Base-by-base conservation (phyloP, 306 rosid species). In the Cucurbita maxima region DNA sequence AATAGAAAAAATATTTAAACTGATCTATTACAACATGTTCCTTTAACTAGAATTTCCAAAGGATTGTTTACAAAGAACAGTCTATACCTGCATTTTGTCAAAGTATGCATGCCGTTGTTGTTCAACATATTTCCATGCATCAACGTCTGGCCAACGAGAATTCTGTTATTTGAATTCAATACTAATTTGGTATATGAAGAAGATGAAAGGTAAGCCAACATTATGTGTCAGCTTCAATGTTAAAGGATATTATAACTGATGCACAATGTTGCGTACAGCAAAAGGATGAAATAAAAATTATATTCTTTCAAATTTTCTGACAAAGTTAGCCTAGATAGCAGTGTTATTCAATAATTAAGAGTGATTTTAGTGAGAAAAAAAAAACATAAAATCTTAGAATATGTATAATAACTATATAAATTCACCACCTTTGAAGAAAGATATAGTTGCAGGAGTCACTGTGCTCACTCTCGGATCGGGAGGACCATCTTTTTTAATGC, bases 391-490 rank as follows among this genome's bases (percentile, higher is more conserved):
- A 71, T 4, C 13, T 68, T 22, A 58, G 58, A 25, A 47, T 10
- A 30, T 1, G 18, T 62, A 25, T 3, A 37, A 59, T 16, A 62
- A 47, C 56, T 50, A 34, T 59, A 51, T 5, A 38, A 71, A 53
- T 22, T 47, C n/a, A 44, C 76, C 87, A 94, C 98, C 98, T 94
- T 57, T 82, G 85, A 94, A 89, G 76, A 80, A 82, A 25, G 97
- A 89, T 74, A 94, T 94, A 75, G 88, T 81, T 60, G 96, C 87
- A 34, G 98, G 96, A 68, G 98, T 90, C 43, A 94, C 88, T 55
- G 97, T 87, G 83, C 97, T 94, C 84, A 89, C 98, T 81, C 98
- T 89, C 78, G 98, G 83, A 86, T 89, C 97, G 8, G 98, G 97
- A 54, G 91, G 87, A 36, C 81, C 92, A 41, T 89, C 96, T 77